phyloP scores from a whole-genome alignment of 73 alveolate species.

The Effrenium voratum region DNA sequence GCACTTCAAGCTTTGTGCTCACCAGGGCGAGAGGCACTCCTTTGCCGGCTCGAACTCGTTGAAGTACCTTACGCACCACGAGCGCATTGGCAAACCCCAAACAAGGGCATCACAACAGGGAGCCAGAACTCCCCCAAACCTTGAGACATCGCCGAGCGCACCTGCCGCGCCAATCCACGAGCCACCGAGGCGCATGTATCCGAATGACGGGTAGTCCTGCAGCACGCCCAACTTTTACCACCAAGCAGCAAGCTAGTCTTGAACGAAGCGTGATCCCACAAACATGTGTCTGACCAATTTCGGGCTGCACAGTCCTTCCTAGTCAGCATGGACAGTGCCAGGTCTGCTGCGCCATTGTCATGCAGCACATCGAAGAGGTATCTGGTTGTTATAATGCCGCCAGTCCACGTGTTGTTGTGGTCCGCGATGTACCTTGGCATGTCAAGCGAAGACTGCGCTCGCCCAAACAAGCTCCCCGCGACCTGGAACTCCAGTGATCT shows the following conservation, averaged over 20 bases:
- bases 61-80: neutral
- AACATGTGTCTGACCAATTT: no score
- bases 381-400: neutral
- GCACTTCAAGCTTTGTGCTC: no score
- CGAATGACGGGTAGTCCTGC: conserved; percentile 9
- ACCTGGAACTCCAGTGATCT: no score
- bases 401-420: conserved; percentile 11
- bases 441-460: no score
- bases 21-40: no score
- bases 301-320: neutral
- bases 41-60: conserved; percentile 1
- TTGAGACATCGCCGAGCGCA: neutral
- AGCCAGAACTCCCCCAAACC: neutral
- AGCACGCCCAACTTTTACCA: neutral
- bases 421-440: neutral
- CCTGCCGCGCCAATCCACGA: neutral
- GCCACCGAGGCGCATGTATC: neutral
- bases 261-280: neutral
- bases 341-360: conserved; percentile 18
- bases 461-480: no score
- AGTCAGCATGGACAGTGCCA: conserved; percentile 11
- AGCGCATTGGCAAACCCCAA: neutral
- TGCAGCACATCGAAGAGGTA: conserved; percentile 12
- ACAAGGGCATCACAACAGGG: neutral
- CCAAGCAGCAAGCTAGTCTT: neutral